A percentile compares a stretch with the other conserved stretches of the same genome.
These are phyloP conservation scores for Podospora pseudocomata DNA, from an alignment of 495 filamentous ascomycete species.

Conservation along the genomic window DNA sequence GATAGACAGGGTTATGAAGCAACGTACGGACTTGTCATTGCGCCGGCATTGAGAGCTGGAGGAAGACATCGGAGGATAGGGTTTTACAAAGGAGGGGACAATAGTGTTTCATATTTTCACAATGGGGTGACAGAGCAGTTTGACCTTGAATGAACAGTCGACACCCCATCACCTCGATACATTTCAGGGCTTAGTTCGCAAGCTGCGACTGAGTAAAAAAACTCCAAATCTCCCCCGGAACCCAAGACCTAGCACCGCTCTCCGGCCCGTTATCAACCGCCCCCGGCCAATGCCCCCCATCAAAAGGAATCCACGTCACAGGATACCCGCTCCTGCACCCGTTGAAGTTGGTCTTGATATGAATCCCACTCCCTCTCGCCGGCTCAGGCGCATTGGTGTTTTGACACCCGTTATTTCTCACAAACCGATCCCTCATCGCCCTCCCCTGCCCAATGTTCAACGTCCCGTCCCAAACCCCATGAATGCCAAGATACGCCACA, in stretches of 20 bases:
- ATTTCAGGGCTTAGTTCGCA: not conserved
- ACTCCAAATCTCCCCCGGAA: slow-evolving; percentile 20
- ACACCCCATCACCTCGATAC: no score
- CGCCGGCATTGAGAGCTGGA: no score
- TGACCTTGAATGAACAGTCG: no score
- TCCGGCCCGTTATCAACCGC: slow-evolving; percentile 16
- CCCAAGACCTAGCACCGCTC: slow-evolving; percentile 16
- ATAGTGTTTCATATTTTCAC: no score
- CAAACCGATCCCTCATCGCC: slow-evolving; percentile 36
- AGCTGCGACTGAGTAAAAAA: slow-evolving; percentile 23
- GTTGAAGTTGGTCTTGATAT: slow-evolving; percentile 32
- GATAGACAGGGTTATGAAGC: no score
- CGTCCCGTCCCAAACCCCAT: slow-evolving; percentile 38
- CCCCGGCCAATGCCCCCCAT: slow-evolving; percentile 20
- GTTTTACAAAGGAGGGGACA: no score
- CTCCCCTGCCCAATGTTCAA: slow-evolving; percentile 34
- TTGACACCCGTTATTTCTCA: slow-evolving; percentile 38
- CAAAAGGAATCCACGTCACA: slow-evolving; percentile 26
- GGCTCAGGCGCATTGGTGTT: slow-evolving; percentile 28
- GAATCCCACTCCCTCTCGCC: slow-evolving; percentile 24
- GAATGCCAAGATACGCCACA: slow-evolving; percentile 42
- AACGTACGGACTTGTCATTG: no score
- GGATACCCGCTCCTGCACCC: slow-evolving; percentile 27
- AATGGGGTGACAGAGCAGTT: no score
- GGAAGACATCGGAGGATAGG: no score